Conservation (phyloP, 768 basidiomycete species). For the Neoboletus brunneissimus region DNA sequence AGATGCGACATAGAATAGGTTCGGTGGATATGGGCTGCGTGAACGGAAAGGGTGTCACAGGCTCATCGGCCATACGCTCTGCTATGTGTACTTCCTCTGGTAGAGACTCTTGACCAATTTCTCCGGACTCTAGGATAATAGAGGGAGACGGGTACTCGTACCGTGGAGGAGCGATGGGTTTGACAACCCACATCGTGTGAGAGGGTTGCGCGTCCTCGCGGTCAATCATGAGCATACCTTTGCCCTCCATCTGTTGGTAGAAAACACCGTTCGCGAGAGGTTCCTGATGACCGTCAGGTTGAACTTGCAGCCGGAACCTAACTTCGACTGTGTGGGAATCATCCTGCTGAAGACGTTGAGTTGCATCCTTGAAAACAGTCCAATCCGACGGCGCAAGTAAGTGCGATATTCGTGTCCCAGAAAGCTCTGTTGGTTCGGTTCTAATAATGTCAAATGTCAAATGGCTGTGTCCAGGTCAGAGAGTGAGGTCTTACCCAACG, state of each 20-base stretch:
- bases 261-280: conserved; percentile 47
- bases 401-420: conserved; percentile 77
- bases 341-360: conserved; percentile 79
- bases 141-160: conserved; percentile 65
- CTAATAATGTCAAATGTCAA: conserved; percentile 41
- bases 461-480: background rate
- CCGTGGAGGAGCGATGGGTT: conserved; percentile 70
- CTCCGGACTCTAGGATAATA: conserved; percentile 51
- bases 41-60: conserved; percentile 71
- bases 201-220: conserved; percentile 82
- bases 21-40: conserved; percentile 74
- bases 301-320: conserved; percentile 80
- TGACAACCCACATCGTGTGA: conserved; percentile 98
- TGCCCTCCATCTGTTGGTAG: conserved; percentile 91
- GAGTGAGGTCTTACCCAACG: conserved; percentile 62
- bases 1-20: conserved; percentile 92
- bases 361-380: conserved; percentile 83
- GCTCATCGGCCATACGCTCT: conserved; percentile 40
- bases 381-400: conserved; percentile 78
- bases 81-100: conserved; percentile 37
- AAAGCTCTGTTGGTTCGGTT: conserved; percentile 74
- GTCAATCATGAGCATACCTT: conserved; percentile 98
- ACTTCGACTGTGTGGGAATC: conserved; percentile 94
- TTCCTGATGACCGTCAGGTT: conserved; percentile 56
- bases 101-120: conserved; percentile 38